A percentile compares a stretch with the other conserved stretches of the same genome.
phyloP scores from a whole-genome alignment of 208 protist genomes.

The Leishmania aethiopica region DNA sequence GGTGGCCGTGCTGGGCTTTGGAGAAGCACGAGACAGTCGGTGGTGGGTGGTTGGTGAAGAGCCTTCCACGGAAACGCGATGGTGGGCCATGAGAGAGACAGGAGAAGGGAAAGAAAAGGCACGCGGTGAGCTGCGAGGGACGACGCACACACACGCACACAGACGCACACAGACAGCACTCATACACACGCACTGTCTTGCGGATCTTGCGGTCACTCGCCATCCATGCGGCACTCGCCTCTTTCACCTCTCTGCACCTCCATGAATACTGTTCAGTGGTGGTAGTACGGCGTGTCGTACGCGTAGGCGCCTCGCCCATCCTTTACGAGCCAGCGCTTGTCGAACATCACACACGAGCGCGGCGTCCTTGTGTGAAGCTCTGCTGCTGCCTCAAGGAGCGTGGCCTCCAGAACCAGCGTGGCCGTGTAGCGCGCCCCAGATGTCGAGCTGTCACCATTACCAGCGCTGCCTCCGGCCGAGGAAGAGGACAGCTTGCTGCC shows the following conservation, averaged over 20 bases:
- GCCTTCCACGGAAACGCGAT: neutral
- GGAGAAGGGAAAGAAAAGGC: neutral
- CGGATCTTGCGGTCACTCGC: neutral
- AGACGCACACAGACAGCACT: neutral
- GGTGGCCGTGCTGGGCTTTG: neutral
- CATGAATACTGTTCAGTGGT: constrained; percentile 17
- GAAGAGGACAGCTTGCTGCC: neutral
- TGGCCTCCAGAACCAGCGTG: constrained; percentile 19
- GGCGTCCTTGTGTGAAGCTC: neutral
- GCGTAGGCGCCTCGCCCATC: constrained; percentile 22
- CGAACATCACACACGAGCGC: constrained; percentile 12
- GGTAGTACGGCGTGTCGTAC: constrained; percentile 23
- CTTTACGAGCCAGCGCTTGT: constrained; percentile 25
- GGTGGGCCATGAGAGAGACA: neutral
- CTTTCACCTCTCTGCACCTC: neutral
- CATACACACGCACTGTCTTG: neutral
- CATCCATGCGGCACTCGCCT: neutral
- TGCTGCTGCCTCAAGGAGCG: constrained; percentile 17
- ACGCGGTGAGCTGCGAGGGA: neutral
- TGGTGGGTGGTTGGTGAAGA: neutral
- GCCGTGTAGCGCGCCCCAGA: constrained; percentile 17
- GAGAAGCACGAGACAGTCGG: neutral
- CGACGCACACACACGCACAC: neutral
- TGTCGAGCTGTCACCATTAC: neutral
- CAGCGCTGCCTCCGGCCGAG: neutral